Base-by-base conservation (phyloP, 2,329 filamentous ascomycete species). In the Karstenula rhodostoma region DNA sequence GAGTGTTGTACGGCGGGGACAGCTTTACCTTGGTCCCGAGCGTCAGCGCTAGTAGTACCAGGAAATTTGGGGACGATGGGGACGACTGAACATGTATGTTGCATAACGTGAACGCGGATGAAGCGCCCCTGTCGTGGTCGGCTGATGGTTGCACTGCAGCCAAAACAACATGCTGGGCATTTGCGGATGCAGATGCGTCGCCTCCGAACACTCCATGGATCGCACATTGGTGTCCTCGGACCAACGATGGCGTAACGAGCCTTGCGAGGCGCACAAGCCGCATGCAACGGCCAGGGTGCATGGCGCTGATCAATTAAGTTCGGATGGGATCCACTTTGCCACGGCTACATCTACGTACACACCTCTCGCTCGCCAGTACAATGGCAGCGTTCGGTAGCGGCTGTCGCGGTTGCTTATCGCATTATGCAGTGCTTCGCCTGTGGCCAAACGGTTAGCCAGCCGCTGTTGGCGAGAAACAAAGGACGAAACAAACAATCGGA, bases 231-330 rank as follows among this genome's bases (percentile, higher is more conserved):
- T 23, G 8, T 29, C 7, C 23, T 10, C n/a, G 10, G 42, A 13
- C 27, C 29, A 25, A 23, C 51, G 9, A 54, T 54, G 23, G 51
- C 51, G 51, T 33, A 44, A 44, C 51, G 25, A 15, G 37, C 51
- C 51, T 53, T 29, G 37, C 29, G 32, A 51, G 44, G 44, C 44
- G 48, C 48, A 50, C 25, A 50, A 22, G 47, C 47, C 29, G 32
- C 37, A 47, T 54, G 51, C 25, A 54, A 43, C 51, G 51, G 51
- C 51, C 37, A 32, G 51, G 51, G 37, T 52, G 49, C 33, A 19
- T 54, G 51, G 37, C 37, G 51, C 22, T 25, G 37, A 54, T 54
- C 51, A 32, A 32, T 9, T 9, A 32, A 32, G 29, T 10, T 6
- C 13, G 29, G n/a, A 15, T 22, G 37, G 22, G 22, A 22, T 53